Base-by-base conservation (phyloP, 1,139 yeast genomes). In the Saccharomycopsis crataegensis region DNA sequence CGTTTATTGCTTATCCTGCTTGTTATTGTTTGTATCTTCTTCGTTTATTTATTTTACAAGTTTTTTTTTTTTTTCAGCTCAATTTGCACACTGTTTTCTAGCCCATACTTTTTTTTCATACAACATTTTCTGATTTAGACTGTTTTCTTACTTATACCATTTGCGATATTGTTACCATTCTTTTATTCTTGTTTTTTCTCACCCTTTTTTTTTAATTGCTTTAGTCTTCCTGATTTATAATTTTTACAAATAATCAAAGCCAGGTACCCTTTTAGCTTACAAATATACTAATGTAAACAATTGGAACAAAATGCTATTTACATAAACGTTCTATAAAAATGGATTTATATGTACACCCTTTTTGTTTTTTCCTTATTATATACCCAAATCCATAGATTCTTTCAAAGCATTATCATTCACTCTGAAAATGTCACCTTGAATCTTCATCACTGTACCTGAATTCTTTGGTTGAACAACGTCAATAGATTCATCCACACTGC, bases 401-500 rank as follows among this genome's bases (percentile, higher is more conserved):
- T 11, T 11, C 16, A 40, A 40, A 12, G 16, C 40, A n/a, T 50
- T 47, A 33, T 57, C 57, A 31, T 43, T 44, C 9, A 51, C 31
- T 49, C 59, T 49, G 46, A 49, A 57, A 32, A 57, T 57, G 37
- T 57, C 59, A 11, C 59, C 59, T 40, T 55, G 57, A 37, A 55
- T 42, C 40, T 55, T 54, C 59, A 57, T 57, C 9, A 48, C 41
- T 5, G 54, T 52, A 4, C 59, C 59, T 12, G 43, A n/a, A 33
- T 50, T 46, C 28, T 36, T 43, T 11, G 51, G 33, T 28, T 43
- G 48, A n/a, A 37, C 41, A 22, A 55, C 42, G 14, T 49, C 50
- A 14, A 52, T 53, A 57, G 64, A 70, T 41, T 69, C 82, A 38
- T 62, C 58, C 6, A 73, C 70, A 2, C 67, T 67, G 59, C 83